phyloP scores from a whole-genome alignment of 192 early-diverging fungal species.

The Coemansia sp. region DNA sequence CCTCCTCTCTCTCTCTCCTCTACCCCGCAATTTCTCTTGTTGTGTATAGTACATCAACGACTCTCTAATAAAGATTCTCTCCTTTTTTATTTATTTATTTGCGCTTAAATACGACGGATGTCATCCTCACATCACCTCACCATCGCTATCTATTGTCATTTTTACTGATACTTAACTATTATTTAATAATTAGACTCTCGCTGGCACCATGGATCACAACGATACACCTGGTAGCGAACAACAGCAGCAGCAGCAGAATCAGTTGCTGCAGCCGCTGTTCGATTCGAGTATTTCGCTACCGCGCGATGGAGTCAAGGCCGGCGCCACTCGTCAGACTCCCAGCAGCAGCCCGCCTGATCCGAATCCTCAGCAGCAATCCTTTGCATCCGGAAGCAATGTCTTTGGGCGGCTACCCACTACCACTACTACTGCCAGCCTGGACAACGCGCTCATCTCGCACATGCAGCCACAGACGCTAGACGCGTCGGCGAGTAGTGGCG shows the following conservation, averaged over 20 bases:
- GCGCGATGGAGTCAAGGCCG: conserved; percentile 13
- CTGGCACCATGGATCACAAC: conserved; percentile 1
- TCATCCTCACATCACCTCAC: neutral
- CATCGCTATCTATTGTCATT: neutral
- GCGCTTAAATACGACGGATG: conserved; percentile 1
- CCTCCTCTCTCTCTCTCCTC: neutral
- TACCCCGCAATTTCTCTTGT: neutral
- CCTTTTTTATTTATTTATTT: neutral
- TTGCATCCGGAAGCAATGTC: conserved; percentile 4
- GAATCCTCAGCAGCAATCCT: neutral
- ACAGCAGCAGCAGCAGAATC: conserved; percentile 14
- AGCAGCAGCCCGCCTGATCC: conserved; percentile 4
- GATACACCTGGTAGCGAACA: neutral
- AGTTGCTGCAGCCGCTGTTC: conserved; percentile 43
- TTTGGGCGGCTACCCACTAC: conserved; percentile 18
- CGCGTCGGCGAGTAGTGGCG: conserved; percentile 15
- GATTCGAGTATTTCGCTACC: conserved; percentile 46
- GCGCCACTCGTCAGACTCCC: neutral
- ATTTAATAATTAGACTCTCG: neutral
- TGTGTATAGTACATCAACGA: neutral
- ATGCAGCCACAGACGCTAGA: neutral
- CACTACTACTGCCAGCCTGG: neutral
- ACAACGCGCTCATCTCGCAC: conserved; percentile 16
- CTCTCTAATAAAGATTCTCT: neutral
- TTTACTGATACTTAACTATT: neutral